Evolutionary conservation across 306 rosid genomes (phyloP), one percentile per base, ranked within the genome.

Genomic region (Nissolia schottii): DNA sequence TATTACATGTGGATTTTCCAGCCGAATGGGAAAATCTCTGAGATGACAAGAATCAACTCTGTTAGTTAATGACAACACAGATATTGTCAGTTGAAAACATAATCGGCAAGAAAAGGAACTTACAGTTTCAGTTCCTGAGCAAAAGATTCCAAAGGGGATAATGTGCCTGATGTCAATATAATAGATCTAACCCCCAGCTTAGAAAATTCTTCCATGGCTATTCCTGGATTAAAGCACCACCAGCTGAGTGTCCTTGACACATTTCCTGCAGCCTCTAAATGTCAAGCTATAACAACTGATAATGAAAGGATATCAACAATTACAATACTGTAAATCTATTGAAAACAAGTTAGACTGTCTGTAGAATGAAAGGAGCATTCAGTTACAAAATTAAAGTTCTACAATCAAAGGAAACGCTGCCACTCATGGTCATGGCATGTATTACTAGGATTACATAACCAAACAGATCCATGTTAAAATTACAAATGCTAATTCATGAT

Each of bases 161-260:
- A 85, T 57, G 97, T 93, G 77, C 98, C 98, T 50, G 97, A 93
- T 73, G 98, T 93, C 84, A 93, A 78, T 78, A 93, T 93, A 80
- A 93, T 53, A 68, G 98, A 93, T 71, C 96, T 88, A 48, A 93
- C 97, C 19, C 84, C 86, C 79, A 41, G 1, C 84, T 34, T 84
- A 75, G 73, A 72, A 80, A 93, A 88, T 65, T 31, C 88, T 83
- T 93, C 93, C 98, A 93, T 77, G 53, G 98, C 96, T 80, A 91
- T 78, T 85, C 98, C 98, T 28, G 98, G 98, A 74, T 93, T 89
- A 81, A 93, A 93, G 82, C 98, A 93, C 98, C 98, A 93, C 98
- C 98, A 90, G 83, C 98, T 85, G 75, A 93, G 92, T 56, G 90
- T 89, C 78, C 97, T 89, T 13, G 97, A 85, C 70, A 85, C 81